Base-by-base conservation (phyloP, 1,284 basidiomycete genomes). In the Ceratorhiza oryzae-sativae region DNA sequence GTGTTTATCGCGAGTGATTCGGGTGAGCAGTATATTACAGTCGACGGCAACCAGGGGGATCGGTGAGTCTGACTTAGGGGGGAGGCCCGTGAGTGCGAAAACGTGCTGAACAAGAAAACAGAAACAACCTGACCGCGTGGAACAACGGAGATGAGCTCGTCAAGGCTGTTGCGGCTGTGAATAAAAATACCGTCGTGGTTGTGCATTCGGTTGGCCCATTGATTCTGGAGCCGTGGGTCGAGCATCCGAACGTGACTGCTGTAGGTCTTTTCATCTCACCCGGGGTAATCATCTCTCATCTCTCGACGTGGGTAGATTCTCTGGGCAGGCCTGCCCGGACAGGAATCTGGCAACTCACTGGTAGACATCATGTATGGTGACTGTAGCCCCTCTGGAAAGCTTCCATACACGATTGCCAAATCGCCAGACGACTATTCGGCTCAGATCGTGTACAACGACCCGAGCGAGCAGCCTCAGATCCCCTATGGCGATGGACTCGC, bases 331-430 rank as follows among this genome's bases (percentile, higher is more conserved):
- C 87, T 85, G 74, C 85, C 85, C 12, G 87, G 87, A 2, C 87
- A 88, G 77, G 86, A 86, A 75, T 77, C 83, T 27, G 87, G 87
- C 8, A 92, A 92, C 78, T 81, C 89, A 0, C 82, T 95, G 30
- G 85, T 86, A 0, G 91, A 94, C 77, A 85, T 93, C 10, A 81
- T 93, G 1, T 93, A 88, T 76, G 90, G 89, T 5, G 82, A 80
- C 18, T 87, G 85, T 78, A 94, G 90, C 79, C 93, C 93, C 0
- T 88, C 87, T 23, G 93, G 88, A 3, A 85, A 89, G 42, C 81
- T 95, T 39, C 91, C 93, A 0, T 93, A 93, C 80, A 93, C 92
- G 1, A 93, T 94, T 77, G 92, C 90, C 60, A 90, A 89, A 82
- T 79, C 82, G 23, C 74, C 81, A 0, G 78, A 80, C 32, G 93